A percentile compares a stretch with the other conserved stretches of the same genome.
phyloP scores from a whole-genome alignment of 805 yeast species.

The Candida hungchunana region DNA sequence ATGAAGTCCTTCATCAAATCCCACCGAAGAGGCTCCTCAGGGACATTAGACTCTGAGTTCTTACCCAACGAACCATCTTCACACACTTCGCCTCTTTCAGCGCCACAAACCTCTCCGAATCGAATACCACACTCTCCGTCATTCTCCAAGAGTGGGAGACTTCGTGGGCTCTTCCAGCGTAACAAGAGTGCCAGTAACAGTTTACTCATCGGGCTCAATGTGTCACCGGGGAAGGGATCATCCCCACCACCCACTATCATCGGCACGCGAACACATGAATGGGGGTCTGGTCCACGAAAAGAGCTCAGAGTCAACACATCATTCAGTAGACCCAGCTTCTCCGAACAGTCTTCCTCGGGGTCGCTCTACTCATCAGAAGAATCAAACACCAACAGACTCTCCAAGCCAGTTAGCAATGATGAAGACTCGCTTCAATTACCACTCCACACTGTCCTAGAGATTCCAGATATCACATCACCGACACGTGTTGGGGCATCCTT shows the following conservation, averaged over 20 bases:
- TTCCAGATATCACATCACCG: constrained; percentile 12
- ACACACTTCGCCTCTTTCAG: constrained; percentile 5
- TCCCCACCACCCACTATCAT: constrained; percentile 33
- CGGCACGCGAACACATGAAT: constrained; percentile 47
- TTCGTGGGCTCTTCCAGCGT: constrained; percentile 25
- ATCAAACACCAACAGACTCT: constrained; percentile 4
- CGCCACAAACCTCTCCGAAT: constrained; percentile 5
- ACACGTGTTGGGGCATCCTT: background rate
- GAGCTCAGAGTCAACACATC: background rate
- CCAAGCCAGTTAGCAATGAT: constrained; percentile 1
- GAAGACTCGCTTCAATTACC: constrained; percentile 16
- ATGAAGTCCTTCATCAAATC: constrained; percentile 39
- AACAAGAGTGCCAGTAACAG: constrained; percentile 18
- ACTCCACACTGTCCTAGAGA: constrained; percentile 20
- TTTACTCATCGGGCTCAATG: constrained; percentile 14
- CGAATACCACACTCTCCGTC: constrained; percentile 8
- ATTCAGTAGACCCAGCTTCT: constrained; percentile 1
- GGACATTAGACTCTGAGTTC: constrained; percentile 9
- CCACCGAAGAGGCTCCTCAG: constrained; percentile 33
- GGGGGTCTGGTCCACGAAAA: constrained; percentile 32
- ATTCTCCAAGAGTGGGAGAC: constrained; percentile 14
- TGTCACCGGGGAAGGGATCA: constrained; percentile 12
- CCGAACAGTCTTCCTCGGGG: constrained; percentile 4
- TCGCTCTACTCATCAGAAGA: constrained; percentile 7
- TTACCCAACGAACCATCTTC: background rate